phyloP scores from a whole-genome alignment of 2,329 filamentous ascomycete genomes.

The Coniella lustricola region DNA sequence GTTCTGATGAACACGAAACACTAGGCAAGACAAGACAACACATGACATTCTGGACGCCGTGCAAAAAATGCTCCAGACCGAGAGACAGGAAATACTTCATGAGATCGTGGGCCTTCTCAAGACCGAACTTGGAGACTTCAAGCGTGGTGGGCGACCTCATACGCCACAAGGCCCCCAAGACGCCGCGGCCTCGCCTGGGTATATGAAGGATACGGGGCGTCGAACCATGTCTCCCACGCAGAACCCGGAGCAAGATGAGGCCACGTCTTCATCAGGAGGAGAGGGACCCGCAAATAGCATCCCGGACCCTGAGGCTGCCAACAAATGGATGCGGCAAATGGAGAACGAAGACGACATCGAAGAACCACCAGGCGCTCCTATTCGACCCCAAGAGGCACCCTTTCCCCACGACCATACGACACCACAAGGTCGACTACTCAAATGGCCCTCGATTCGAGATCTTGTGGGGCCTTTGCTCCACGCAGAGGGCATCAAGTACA shows the following conservation, averaged over 20 bases:
- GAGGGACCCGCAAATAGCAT: slow-evolving; percentile 5
- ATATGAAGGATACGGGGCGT: not conserved
- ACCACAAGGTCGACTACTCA: slow-evolving; percentile 73
- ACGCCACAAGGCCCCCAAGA: slow-evolving; percentile 8
- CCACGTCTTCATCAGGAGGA: slow-evolving; percentile 5
- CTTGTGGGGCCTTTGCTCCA: slow-evolving; percentile 50
- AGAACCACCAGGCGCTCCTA: slow-evolving; percentile 26
- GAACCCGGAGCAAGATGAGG: slow-evolving; percentile 4
- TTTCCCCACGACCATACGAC: slow-evolving; percentile 86
- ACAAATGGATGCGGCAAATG: slow-evolving; percentile 26
- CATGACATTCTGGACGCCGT: slow-evolving; percentile 55
- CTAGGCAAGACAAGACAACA: slow-evolving; percentile 53
- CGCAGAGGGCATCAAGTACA: slow-evolving; percentile 43
- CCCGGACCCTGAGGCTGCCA: slow-evolving; percentile 15
- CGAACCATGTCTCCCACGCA: slow-evolving; percentile 7
- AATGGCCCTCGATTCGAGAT: slow-evolving; percentile 60
- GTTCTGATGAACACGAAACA: not conserved
- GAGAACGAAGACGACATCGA: slow-evolving; percentile 25
- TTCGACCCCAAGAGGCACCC: slow-evolving; percentile 54
- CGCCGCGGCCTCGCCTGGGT: not conserved
- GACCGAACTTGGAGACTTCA: slow-evolving; percentile 16
- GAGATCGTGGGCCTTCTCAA: slow-evolving; percentile 28
- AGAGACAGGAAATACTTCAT: slow-evolving; percentile 20
- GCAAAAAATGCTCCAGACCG: slow-evolving; percentile 27
- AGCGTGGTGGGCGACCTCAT: not conserved